Conservation (phyloP, 345 rosid species). For the Corymbia maculata region DNA sequence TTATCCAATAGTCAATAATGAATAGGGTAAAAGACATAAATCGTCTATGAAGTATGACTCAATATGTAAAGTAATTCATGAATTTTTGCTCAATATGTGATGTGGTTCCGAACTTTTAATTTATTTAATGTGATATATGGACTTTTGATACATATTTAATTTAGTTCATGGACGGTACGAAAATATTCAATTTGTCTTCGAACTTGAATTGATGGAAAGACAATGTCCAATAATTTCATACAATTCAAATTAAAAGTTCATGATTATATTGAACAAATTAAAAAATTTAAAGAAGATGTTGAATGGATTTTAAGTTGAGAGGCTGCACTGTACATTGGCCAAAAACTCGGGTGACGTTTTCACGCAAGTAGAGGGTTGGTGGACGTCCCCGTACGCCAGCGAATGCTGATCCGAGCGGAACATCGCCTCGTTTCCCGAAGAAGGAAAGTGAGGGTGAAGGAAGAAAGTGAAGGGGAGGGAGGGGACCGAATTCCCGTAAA, state of each 20-base stretch:
- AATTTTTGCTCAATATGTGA: too few relatives aligned
- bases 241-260: too few relatives aligned
- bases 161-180: rapidly evolving
- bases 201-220: not conserved
- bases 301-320: not conserved
- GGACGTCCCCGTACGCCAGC: not conserved
- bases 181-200: too few relatives aligned
- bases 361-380: not conserved
- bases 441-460: not conserved
- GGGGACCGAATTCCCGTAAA: not conserved
- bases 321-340: not conserved
- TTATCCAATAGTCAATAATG: not conserved
- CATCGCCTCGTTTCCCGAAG: not conserved
- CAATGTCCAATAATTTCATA: too few relatives aligned
- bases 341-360: too few relatives aligned
- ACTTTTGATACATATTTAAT: not conserved
- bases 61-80: rapidly evolving
- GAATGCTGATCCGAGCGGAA: not conserved
- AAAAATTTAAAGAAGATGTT: too few relatives aligned
- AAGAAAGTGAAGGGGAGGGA: not conserved
- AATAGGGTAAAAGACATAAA: not conserved
- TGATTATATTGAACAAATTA: too few relatives aligned
- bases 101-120: rapidly evolving
- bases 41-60: rapidly evolving
- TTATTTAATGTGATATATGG: too few relatives aligned